Evolutionary conservation across 768 basidiomycete species (phyloP), one percentile per base, ranked within the genome.

Genomic region (Holtermannia corniformis): DNA sequence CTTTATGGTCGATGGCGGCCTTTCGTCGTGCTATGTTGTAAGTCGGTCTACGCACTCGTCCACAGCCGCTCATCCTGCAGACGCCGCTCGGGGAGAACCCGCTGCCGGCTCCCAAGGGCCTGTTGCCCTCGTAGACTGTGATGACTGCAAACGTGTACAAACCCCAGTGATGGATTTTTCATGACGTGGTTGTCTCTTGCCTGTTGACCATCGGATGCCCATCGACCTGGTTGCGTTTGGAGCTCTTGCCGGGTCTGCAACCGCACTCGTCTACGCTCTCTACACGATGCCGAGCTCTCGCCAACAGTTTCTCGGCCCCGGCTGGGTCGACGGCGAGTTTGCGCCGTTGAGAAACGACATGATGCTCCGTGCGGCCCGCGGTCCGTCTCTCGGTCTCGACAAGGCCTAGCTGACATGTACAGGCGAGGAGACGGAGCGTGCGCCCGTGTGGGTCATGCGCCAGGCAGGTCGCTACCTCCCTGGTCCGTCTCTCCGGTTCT

Each of bases 381-480:
- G 89, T 81, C 59, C 47, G 73, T 55, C 47, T 22, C 43, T 21
- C 43, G 19, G n/a, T n/a, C n/a, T n/a, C n/a, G n/a, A n/a, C n/a
- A 19, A 42, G 25, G 45, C 46, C 46, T 40, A 43, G 41, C 22
- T 27, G 11, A 40, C 51, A 16, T 23, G 12, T 23, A 50, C 61
- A 84, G 87, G 87, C 24, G 85, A 93, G 73, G 76, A 78, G 70
- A 91, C 87, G 0, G 87, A 90, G 65, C 81, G 86, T 51, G 89
- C 91, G 5, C 91, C 92, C n/a, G 89, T 91, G 52, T 96, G 92
- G 92, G 86, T 93, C 47, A 96, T 96, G 92, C 81, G 92, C 28
- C 92, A 96, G 71, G 92, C 92, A 21, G 92, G 92, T 46, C 82
- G 92, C 49, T 92, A 93, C 75, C 81, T 96, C 44, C 92, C 92